Evolutionary conservation across 2,329 filamentous ascomycete genomes (phyloP).

Genomic region (Gnomoniopsis smithogilvyi): DNA sequence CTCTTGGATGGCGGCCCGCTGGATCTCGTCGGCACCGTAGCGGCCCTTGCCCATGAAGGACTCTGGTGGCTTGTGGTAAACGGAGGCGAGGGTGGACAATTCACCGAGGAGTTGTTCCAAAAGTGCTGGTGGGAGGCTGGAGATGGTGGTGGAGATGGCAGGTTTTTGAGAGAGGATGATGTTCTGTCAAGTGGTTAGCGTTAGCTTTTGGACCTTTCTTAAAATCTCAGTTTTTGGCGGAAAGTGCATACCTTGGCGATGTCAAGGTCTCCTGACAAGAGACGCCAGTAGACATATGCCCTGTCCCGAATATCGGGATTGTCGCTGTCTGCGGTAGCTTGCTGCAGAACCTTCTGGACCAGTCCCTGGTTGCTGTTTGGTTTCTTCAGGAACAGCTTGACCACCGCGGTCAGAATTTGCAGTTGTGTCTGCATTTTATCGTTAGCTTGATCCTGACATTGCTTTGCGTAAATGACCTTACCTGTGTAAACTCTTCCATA

Average conservation of each 20-base stretch:
- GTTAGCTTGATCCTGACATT: constrained; percentile 3
- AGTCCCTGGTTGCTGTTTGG: constrained; percentile 86
- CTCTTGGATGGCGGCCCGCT: constrained; percentile 94
- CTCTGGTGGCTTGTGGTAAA: constrained; percentile 97
- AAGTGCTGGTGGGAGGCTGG: constrained; percentile 76
- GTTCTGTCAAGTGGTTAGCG: constrained; percentile 45
- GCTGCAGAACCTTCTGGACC: constrained; percentile 91
- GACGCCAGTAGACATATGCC: constrained; percentile 97
- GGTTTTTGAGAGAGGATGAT: constrained; percentile 94
- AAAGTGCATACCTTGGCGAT: constrained; percentile 70
- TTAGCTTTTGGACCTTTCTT: too few species aligned
- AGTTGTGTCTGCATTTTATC: constrained; percentile 71
- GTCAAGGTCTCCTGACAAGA: constrained; percentile 87
- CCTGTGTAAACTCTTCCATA: constrained; percentile 93
- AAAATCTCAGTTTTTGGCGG: background rate
- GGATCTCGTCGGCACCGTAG: constrained; percentile 90
- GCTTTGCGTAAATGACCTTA: constrained; percentile 35
- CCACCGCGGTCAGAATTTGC: constrained; percentile 93
- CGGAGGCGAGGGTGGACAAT: constrained; percentile 90
- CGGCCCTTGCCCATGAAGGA: constrained; percentile 96
- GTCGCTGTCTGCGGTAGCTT: constrained; percentile 90
- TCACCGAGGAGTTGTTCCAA: constrained; percentile 89
- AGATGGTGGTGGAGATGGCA: constrained; percentile 90
- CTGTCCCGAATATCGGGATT: constrained; percentile 97
- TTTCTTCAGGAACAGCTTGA: constrained; percentile 97